A percentile compares a stretch with the other conserved stretches of the same genome.
Evolutionary conservation across 2,329 filamentous ascomycete species (phyloP).

Genomic region (Talaromyces sp.): DNA sequence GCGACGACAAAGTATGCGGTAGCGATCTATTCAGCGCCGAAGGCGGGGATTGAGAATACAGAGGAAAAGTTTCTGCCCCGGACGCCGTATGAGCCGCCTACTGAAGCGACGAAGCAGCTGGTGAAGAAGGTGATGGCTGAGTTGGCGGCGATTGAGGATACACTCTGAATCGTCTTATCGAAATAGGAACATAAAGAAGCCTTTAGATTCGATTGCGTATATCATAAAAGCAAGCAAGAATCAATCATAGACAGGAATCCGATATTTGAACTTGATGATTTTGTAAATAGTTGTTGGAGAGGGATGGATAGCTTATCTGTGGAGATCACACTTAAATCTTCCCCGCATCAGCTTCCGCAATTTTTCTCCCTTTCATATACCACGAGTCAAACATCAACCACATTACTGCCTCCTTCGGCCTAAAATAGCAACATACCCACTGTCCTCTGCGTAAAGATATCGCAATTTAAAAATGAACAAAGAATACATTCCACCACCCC

Average conservation of each 20-base stretch:
- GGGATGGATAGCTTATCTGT: neutral
- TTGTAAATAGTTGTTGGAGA: neutral
- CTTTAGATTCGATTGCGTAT: neutral
- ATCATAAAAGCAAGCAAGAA: neutral
- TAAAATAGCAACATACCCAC: too few species aligned
- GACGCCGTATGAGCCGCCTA: constrained; percentile 56
- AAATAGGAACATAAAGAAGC: neutral
- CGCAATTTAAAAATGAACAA: neutral
- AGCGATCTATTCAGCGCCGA: constrained; percentile 56
- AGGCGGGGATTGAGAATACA: constrained; percentile 59
- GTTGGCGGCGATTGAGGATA: constrained; percentile 41
- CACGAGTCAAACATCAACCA: neutral
- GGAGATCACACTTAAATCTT: neutral
- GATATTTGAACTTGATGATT: neutral
- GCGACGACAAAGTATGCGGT: constrained; percentile 67
- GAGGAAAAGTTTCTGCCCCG: constrained; percentile 58
- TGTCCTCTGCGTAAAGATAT: neutral
- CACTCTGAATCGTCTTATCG: constrained; percentile 15
- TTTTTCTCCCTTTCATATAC: neutral
- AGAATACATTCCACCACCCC: constrained; percentile 32
- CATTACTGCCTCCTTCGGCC: neutral
- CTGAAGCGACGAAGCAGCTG: constrained; percentile 43
- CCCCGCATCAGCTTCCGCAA: constrained; percentile 11
- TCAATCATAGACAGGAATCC: too few species aligned
- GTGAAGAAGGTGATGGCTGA: constrained; percentile 42